These are phyloP conservation scores for Darksidea phi DNA, from an alignment of 495 filamentous ascomycete genomes.

Conservation along the genomic window DNA sequence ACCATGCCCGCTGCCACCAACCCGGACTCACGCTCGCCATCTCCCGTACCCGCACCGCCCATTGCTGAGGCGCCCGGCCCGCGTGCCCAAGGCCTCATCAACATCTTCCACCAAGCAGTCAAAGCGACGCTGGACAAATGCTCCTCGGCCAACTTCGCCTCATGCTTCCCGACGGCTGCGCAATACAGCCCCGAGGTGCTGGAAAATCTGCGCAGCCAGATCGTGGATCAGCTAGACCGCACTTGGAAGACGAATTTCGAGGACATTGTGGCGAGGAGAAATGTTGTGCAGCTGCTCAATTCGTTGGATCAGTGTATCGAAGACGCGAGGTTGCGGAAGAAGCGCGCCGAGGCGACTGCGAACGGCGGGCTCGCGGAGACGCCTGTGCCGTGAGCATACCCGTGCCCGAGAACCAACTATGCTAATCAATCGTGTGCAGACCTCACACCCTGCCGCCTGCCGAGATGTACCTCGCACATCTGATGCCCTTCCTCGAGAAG, in stretches of 20 bases:
- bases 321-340: slow-evolving; percentile 60
- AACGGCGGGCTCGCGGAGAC: slow-evolving; percentile 37
- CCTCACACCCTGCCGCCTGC: slow-evolving; percentile 74
- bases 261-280: slow-evolving; percentile 64
- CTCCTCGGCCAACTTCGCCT: slow-evolving; percentile 72
- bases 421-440: slow-evolving; percentile 44
- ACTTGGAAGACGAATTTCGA: slow-evolving; percentile 61
- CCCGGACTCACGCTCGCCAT: slow-evolving; percentile 37
- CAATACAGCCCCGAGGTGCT: slow-evolving; percentile 58
- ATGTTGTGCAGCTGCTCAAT: slow-evolving; percentile 75
- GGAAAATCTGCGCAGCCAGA: slow-evolving; percentile 39
- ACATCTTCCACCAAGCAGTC: slow-evolving; percentile 68
- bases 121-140: slow-evolving; percentile 69
- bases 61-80: slow-evolving; percentile 65
- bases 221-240: slow-evolving; percentile 38
- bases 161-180: slow-evolving; percentile 86
- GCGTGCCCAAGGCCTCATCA: slow-evolving; percentile 68
- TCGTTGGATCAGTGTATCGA: slow-evolving; percentile 78
- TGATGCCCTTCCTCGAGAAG: slow-evolving; percentile 63
- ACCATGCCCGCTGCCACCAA: slow-evolving; percentile 24
- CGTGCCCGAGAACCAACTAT: neutral
- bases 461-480: slow-evolving; percentile 65
- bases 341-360: slow-evolving; percentile 34
- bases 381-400: slow-evolving; percentile 50
- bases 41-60: slow-evolving; percentile 59